These are phyloP conservation scores for Mucor piriformis DNA, from an alignment of 371 early-diverging fungal genomes.

Conservation along the genomic window DNA sequence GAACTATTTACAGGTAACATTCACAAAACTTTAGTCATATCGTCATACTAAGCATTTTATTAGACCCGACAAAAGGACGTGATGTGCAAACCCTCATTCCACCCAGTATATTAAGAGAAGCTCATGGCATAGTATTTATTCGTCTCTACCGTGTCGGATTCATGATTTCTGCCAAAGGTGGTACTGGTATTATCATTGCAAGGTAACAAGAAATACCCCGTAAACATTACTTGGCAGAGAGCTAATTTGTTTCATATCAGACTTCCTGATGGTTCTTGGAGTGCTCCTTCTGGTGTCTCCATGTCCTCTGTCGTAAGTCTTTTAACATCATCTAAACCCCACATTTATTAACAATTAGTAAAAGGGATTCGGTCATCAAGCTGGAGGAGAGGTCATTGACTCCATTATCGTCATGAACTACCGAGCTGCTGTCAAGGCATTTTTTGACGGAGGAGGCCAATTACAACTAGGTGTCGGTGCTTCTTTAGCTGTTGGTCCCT, in stretches of 20 bases:
- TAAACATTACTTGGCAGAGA: not conserved
- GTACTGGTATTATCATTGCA: constrained; percentile 48
- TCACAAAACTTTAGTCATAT: not conserved
- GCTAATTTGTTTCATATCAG: not conserved
- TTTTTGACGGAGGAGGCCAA: constrained; percentile 47
- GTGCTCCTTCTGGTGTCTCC: constrained; percentile 49
- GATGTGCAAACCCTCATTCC: constrained; percentile 43
- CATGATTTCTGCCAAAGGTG: constrained; percentile 35
- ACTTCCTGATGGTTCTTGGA: constrained; percentile 48
- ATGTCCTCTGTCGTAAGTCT: constrained; percentile 38
- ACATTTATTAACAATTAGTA: not conserved
- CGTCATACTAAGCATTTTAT: not conserved
- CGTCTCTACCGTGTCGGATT: constrained; percentile 38
- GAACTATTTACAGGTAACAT: constrained; percentile 39
- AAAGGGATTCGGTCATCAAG: constrained; percentile 42
- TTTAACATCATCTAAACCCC: not conserved
- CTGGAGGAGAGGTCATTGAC: constrained; percentile 44
- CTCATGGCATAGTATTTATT: constrained; percentile 45
- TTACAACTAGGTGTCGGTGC: constrained; percentile 39
- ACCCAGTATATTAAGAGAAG: constrained; percentile 29
- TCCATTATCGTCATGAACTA: constrained; percentile 50
- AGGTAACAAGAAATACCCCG: constrained; percentile 21
- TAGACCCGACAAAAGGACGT: constrained; percentile 23
- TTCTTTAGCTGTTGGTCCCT: constrained; percentile 42
- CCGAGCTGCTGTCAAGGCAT: constrained; percentile 44